Percentiles rank a stretch among this genome's conserved stretches.
These are phyloP conservation scores for Lunularia cruciata DNA, from an alignment of 225 moss, liverwort and hornwort genomes.

Conservation along the genomic window DNA sequence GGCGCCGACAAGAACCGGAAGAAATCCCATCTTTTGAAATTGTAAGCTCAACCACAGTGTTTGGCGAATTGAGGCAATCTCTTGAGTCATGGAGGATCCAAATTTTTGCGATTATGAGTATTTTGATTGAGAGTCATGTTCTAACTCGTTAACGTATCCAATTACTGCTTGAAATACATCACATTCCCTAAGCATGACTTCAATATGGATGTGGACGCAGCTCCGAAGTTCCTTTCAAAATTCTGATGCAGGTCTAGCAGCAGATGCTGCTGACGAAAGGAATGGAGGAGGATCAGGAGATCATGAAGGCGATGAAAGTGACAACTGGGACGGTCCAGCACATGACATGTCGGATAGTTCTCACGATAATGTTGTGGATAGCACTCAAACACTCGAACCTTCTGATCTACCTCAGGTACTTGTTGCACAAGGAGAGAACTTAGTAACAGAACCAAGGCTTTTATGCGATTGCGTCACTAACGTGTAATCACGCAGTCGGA, in stretches of 20 bases:
- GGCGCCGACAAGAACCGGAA: constrained; percentile 18
- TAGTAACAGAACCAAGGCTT: too few species aligned
- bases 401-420: constrained; percentile 32
- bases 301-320: constrained; percentile 28
- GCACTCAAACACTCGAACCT: neutral
- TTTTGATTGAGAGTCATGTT: too few species aligned
- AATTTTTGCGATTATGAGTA: too few species aligned
- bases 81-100: too few species aligned
- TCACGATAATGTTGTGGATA: constrained; percentile 16
- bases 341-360: constrained; percentile 6
- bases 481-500: too few species aligned
- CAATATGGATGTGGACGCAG: constrained; percentile 23
- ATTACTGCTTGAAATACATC: too few species aligned
- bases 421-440: neutral
- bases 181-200: too few species aligned
- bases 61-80: too few species aligned
- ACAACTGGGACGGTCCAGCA: constrained; percentile 22
- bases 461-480: too few species aligned
- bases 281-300: constrained; percentile 20
- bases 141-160: too few species aligned
- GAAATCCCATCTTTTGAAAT: constrained; percentile 15
- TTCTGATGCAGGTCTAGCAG: constrained; percentile 17
- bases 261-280: constrained; percentile 8
- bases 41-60: constrained; percentile 37
- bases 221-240: constrained; percentile 20